phyloP scores from a whole-genome alignment of 495 filamentous ascomycete species.

The Bacidia gigantensis region DNA sequence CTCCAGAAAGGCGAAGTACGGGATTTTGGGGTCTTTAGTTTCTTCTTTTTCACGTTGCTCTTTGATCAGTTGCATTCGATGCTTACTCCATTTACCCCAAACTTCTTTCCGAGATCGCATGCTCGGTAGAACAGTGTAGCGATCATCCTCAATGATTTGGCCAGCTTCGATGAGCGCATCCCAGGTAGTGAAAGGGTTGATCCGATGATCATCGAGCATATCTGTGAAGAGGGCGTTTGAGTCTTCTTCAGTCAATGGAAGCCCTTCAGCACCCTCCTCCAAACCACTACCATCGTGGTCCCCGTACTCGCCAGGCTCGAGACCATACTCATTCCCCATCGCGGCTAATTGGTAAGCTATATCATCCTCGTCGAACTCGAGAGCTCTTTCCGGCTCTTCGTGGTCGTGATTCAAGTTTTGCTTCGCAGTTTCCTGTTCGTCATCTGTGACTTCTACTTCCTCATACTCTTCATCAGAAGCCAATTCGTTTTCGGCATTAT shows the following conservation, averaged over 20 bases:
- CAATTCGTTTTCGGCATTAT: conserved; percentile 5
- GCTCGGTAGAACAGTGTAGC: conserved; percentile 69
- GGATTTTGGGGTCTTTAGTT: conserved; percentile 73
- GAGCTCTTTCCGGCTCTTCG: conserved; percentile 52
- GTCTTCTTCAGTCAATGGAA: conserved; percentile 53
- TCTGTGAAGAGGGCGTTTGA: conserved; percentile 66
- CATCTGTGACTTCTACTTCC: conserved; percentile 76
- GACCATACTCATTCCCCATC: conserved; percentile 69
- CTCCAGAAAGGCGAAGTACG: conserved; percentile 71
- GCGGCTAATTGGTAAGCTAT: conserved; percentile 81
- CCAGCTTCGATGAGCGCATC: conserved; percentile 73
- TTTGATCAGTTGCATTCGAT: conserved; percentile 54
- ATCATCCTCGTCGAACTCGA: conserved; percentile 92
- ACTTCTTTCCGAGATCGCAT: conserved; percentile 70
- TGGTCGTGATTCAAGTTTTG: conserved; percentile 43
- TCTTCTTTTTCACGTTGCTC: conserved; percentile 61
- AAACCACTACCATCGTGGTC: conserved; percentile 47
- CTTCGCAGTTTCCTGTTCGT: conserved; percentile 29
- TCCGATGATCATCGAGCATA: conserved; percentile 63
- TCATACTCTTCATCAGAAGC: conserved; percentile 56
- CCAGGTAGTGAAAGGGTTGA: conserved; percentile 87
- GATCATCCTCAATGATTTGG: conserved; percentile 68
- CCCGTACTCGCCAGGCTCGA: conserved; percentile 58
- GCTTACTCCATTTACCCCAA: conserved; percentile 68
- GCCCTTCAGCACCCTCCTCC: conserved; percentile 57